Evolutionary conservation across 768 basidiomycete genomes (phyloP), one percentile per base, ranked within the genome.

Genomic region (Boletus eberwhitei): DNA sequence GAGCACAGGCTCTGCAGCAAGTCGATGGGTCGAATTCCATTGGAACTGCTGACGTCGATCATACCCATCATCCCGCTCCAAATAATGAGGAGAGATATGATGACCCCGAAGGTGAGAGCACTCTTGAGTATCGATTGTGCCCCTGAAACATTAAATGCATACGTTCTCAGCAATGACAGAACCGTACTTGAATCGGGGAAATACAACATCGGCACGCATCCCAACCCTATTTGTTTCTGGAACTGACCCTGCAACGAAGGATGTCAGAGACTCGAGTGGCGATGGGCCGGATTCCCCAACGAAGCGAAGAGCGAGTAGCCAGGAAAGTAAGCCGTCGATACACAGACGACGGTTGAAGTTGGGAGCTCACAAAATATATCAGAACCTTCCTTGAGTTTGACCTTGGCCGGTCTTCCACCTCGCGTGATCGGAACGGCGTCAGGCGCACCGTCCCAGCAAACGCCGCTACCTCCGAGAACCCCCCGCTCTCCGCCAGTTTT

Each of bases 1-100:
- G 78, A 22, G 73, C 69, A 50, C 50, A 57, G 24, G 17, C 41
- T 9, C 48, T 26, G 8, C 69, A 71, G 8, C 72, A 74, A 49
- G 38, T 64, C 24, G 48, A 53, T 13, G 11, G 38, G 22, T 46
- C 51, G 21, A 41, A 29, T 41, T 52, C 34, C 14, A 29, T 52
- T 32, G 48, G 42, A 5, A 16, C 48, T 21, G 26, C 56, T 3
- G 46, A 55, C 29, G 38, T 40, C 8, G 37, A 53, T 49, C 50
- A 41, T n/a, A 24, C 29, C 34, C 47, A 44, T 12, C n/a, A 37
- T 5, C 19, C 36, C 6, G 21, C 16, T 29, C 42, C 39, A n/a
- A 53, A 42, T 6, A 17, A 45, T 11, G 40, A 57, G 21, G 46
- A 39, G 13, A 26, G 13, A 51, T 2, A n/a, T 17, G 39, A 55